Percentiles rank a stretch among this genome's conserved stretches.
phyloP scores from a whole-genome alignment of 495 filamentous ascomycete species.

The Jackrogersella minutella region DNA sequence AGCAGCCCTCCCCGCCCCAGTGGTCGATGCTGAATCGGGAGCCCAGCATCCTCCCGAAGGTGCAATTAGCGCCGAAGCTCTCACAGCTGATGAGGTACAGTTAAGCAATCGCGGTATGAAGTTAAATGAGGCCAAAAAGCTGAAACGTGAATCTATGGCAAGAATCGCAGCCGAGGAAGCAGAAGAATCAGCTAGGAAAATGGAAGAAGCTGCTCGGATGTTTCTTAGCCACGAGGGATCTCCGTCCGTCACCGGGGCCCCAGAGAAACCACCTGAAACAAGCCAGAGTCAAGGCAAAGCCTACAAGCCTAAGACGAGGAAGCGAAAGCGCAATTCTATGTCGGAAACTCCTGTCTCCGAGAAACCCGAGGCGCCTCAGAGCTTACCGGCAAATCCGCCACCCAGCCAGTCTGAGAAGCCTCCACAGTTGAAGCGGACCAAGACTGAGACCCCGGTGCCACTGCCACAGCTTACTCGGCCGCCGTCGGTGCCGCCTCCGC shows the following conservation, averaged over 20 bases:
- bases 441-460: slow-evolving; percentile 63
- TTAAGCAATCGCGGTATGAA: slow-evolving; percentile 89
- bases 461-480: slow-evolving; percentile 51
- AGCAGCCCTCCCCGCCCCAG: slow-evolving; percentile 52
- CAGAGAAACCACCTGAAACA: slow-evolving; percentile 32
- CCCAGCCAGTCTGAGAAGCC: slow-evolving; percentile 43
- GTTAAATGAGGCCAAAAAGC: slow-evolving; percentile 89
- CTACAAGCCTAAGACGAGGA: slow-evolving; percentile 50
- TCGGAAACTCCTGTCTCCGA: slow-evolving; percentile 53
- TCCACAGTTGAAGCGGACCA: slow-evolving; percentile 63
- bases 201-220: slow-evolving; percentile 63
- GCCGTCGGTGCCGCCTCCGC: slow-evolving; percentile 43
- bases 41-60: slow-evolving; percentile 56
- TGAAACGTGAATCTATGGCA: slow-evolving; percentile 77
- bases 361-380: slow-evolving; percentile 47
- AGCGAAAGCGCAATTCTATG: slow-evolving; percentile 63
- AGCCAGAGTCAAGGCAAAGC: slow-evolving; percentile 34
- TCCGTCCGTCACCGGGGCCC: slow-evolving; percentile 40
- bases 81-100: slow-evolving; percentile 61
- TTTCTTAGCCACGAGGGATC: slow-evolving; percentile 49
- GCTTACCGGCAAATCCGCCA: slow-evolving; percentile 31
- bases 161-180: slow-evolving; percentile 75
- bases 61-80: slow-evolving; percentile 58
- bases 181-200: slow-evolving; percentile 66
- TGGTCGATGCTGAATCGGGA: slow-evolving; percentile 57